A percentile compares a stretch with the other conserved stretches of the same genome.
phyloP scores from a whole-genome alignment of 2,329 filamentous ascomycete genomes.

The Fusarium sp. region DNA sequence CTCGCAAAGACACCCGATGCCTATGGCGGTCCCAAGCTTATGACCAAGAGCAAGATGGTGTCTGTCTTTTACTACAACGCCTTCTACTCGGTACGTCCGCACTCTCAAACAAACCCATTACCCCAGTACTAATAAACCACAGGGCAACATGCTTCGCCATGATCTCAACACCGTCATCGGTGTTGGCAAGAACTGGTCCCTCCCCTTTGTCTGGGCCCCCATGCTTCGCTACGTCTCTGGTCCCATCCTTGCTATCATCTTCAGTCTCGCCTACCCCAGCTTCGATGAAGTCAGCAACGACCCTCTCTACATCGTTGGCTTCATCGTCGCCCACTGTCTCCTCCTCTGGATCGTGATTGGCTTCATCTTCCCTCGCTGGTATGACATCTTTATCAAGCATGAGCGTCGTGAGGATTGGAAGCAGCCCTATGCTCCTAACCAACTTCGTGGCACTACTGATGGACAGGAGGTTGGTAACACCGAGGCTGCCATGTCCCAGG shows the following conservation, averaged over 20 bases:
- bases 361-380: background rate
- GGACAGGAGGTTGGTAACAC: accelerated
- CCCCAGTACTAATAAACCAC: too few relatives aligned
- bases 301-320: background rate
- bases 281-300: background rate
- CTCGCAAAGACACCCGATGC: background rate
- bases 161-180: background rate
- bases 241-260: background rate
- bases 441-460: background rate
- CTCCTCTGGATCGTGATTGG: background rate
- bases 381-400: background rate
- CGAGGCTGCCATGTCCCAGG: background rate
- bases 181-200: background rate
- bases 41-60: background rate
- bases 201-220: background rate
- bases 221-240: background rate
- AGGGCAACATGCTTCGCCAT: background rate
- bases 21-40: background rate
- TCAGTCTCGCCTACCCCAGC: background rate
- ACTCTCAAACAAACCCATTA: too few relatives aligned
- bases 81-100: constrained; percentile 4
- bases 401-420: background rate
- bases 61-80: background rate
- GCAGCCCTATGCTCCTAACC: background rate
- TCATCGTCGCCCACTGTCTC: accelerated